These are phyloP conservation scores for Russula foetens DNA, from an alignment of 768 basidiomycete genomes.

Conservation along the genomic window DNA sequence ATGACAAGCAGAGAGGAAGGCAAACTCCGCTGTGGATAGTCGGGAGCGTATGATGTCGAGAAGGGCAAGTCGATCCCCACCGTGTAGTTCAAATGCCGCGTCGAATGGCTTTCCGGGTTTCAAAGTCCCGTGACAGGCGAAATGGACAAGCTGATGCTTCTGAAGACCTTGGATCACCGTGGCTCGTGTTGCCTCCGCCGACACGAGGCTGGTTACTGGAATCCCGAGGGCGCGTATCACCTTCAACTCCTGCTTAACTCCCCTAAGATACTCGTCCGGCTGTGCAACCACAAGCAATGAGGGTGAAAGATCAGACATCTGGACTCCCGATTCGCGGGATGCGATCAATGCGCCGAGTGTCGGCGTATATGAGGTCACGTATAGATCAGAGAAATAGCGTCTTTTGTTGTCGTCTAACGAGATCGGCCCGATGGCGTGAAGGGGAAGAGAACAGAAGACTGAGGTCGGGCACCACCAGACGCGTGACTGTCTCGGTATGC, in stretches of 20 bases:
- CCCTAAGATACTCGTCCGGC: neutral
- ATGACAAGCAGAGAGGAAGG: conserved; percentile 10
- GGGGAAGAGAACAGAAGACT: conserved; percentile 9
- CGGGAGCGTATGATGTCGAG: conserved; percentile 3
- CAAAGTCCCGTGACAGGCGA: conserved; percentile 9
- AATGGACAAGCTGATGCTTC: neutral
- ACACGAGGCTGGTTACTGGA: neutral
- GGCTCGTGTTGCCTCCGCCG: neutral
- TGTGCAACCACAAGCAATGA: conserved; percentile 3
- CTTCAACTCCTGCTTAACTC: neutral
- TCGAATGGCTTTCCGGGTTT: neutral
- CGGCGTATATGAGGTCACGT: conserved; percentile 16
- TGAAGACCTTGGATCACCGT: neutral
- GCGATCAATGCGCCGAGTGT: conserved; percentile 10
- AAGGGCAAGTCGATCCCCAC: neutral
- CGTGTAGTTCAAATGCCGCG: conserved; percentile 1
- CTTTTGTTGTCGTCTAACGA: neutral
- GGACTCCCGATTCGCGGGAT: neutral
- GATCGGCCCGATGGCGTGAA: conserved; percentile 14
- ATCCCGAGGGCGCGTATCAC: neutral
- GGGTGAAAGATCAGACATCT: neutral
- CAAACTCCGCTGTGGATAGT: conserved; percentile 5
- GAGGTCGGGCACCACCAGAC: conserved; percentile 17
- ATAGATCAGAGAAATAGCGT: conserved; percentile 1
- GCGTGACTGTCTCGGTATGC: neutral